Percentiles rank a stretch among this genome's conserved stretches.
These are phyloP conservation scores for Boletus vermiculosoides DNA, from an alignment of 768 basidiomycete genomes.

Conservation along the genomic window DNA sequence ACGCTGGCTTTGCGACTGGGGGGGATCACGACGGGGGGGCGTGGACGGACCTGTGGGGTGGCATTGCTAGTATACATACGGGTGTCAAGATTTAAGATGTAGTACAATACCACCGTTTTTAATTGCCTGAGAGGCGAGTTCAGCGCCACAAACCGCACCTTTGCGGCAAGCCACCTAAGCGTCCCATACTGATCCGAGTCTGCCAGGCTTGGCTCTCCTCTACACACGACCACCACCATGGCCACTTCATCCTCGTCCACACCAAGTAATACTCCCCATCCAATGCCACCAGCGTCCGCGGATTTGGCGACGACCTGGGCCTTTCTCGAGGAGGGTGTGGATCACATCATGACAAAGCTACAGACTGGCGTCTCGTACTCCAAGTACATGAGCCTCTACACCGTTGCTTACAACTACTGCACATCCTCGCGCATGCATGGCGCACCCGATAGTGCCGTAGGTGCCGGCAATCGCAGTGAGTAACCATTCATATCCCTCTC, in stretches of 20 bases:
- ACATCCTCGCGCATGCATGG: slow-evolving; percentile 81
- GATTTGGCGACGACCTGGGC: slow-evolving; percentile 86
- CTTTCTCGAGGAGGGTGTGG: slow-evolving; percentile 81
- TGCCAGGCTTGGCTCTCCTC: slow-evolving; percentile 7
- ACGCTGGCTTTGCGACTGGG: slow-evolving; percentile 79
- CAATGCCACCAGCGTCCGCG: slow-evolving; percentile 64
- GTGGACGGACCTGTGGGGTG: slow-evolving; percentile 85
- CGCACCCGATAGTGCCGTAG: slow-evolving; percentile 35
- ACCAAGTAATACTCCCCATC: slow-evolving; percentile 33
- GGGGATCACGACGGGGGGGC: slow-evolving; percentile 75
- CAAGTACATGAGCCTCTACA: slow-evolving; percentile 86
- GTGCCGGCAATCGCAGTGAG: slow-evolving; percentile 56
- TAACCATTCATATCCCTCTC: slow-evolving; percentile 13
- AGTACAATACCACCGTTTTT: background rate
- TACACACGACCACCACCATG: slow-evolving; percentile 35
- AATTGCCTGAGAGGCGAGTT: background rate
- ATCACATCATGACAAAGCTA: slow-evolving; percentile 90
- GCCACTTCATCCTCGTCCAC: slow-evolving; percentile 31
- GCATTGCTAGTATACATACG: slow-evolving; percentile 82
- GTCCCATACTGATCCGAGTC: slow-evolving; percentile 11
- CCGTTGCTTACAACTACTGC: slow-evolving; percentile 97
- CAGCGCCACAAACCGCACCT: slow-evolving; percentile 32
- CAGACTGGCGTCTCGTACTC: slow-evolving; percentile 88
- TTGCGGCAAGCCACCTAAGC: slow-evolving; percentile 17
- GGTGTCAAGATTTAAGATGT: slow-evolving; percentile 68